These are phyloP conservation scores for Linnemannia schmuckeri DNA, from an alignment of 192 early-diverging fungal genomes.

Conservation along the genomic window DNA sequence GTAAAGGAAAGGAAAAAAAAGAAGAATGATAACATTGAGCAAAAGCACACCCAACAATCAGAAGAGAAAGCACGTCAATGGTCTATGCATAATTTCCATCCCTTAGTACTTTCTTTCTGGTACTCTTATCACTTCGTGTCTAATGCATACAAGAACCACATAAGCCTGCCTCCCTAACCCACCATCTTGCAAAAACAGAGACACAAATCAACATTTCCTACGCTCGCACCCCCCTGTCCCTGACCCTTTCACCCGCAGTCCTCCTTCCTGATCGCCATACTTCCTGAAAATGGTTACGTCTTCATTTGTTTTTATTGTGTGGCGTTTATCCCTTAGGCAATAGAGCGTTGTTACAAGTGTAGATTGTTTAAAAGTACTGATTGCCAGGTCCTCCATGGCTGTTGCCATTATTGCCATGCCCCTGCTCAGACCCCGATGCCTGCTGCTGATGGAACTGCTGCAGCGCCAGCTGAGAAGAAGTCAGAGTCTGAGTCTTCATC, in stretches of 20 bases:
- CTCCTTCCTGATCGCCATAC: neutral
- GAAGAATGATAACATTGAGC: neutral
- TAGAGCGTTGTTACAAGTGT: neutral
- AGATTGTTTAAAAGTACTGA: constrained; percentile 37
- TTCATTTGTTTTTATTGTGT: neutral
- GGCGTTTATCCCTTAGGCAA: neutral
- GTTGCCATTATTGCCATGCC: neutral
- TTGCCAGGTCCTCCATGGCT: neutral
- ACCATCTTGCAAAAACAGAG: neutral
- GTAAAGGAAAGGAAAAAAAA: constrained; percentile 1
- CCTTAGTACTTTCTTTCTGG: too few relatives aligned
- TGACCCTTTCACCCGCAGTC: too few relatives aligned
- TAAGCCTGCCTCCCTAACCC: neutral
- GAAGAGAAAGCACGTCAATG: too few relatives aligned
- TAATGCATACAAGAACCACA: neutral
- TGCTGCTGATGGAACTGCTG: constrained; percentile 55
- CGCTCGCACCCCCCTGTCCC: neutral
- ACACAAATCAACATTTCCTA: neutral
- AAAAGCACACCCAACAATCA: too few relatives aligned
- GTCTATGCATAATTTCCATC: too few relatives aligned
- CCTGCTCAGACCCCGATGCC: constrained; percentile 12
- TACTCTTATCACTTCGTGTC: neutral
- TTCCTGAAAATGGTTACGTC: neutral
- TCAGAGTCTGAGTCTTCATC: constrained; percentile 67
- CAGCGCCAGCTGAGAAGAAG: constrained; percentile 41